Evolutionary conservation across 148 eudicot genomes (phyloP).

Genomic region (Fagopyrum esculentum): DNA sequence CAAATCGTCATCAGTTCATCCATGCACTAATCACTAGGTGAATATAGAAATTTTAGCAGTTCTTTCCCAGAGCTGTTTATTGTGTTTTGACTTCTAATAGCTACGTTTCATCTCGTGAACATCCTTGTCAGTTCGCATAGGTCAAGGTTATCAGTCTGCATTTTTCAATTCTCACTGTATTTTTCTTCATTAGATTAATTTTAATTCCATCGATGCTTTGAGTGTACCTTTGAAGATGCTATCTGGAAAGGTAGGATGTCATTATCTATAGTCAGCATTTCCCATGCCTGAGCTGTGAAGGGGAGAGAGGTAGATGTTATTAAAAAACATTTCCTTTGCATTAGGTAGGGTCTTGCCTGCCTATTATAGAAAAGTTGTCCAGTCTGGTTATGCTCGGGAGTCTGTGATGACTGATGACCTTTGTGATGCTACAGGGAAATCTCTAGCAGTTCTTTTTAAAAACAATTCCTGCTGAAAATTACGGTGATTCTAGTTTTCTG

Average conservation of each 20-base stretch:
- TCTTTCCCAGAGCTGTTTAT: neutral
- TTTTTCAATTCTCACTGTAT: neutral
- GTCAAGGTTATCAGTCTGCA: neutral
- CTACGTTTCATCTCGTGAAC: neutral
- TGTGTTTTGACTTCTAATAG: neutral
- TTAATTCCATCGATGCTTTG: neutral
- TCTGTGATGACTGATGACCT: neutral
- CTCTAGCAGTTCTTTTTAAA: neutral
- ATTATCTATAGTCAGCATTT: neutral
- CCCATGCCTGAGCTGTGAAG: neutral
- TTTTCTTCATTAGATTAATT: neutral
- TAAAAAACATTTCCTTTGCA: neutral
- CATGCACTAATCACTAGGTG: neutral
- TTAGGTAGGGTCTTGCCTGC: conserved; percentile 1
- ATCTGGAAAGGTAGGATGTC: neutral
- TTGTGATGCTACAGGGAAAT: neutral
- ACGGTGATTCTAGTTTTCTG: neutral
- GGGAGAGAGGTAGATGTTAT: neutral
- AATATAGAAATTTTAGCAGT: neutral
- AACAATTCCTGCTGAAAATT: neutral
- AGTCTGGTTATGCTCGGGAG: neutral
- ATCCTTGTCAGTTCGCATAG: neutral
- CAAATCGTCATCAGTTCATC: neutral
- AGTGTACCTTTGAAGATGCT: neutral
- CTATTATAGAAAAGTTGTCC: neutral